Base-by-base conservation (phyloP, 1,139 yeast species). In the Blastobotrys aristatus region DNA sequence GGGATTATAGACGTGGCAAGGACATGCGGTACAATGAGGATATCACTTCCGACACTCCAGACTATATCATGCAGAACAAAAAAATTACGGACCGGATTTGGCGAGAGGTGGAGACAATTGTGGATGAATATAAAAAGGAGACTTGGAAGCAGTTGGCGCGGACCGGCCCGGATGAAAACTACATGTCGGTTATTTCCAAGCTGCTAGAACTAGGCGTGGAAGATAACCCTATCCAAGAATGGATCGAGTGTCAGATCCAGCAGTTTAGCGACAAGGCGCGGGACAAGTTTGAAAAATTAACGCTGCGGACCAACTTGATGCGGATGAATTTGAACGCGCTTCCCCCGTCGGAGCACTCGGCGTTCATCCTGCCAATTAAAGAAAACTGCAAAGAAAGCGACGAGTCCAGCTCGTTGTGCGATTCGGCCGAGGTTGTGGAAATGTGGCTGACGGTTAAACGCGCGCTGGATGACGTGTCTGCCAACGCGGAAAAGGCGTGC, bases 191-290 rank as follows among this genome's bases (percentile, higher is more conserved):
- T 18, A 77, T 85, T 26, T 75, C 77, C 37, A 79, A 77, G 55
- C 67, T 86, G 30, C 67, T 82, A 46, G 86, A 81, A 50, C 65
- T 82, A 18, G 83, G 79, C 11, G 74, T 74, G 2, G 74, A 70
- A 39, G 80, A 78, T 50, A 83, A 79, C 57, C 94, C 95, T 1
- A 80, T 83, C 16, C 65, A 71, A 43, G 80, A 75, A 41, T 84
- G 88, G 77, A 71, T 82, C 29, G 68, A 73, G 39, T 64, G 74
- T 16, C 81, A 76, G 52, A 68, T 72, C 46, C 64, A 67, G 18
- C 61, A 62, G 18, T 68, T 78, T 46, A 64, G 65, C 16, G 57
- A 61, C 2, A 65, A 67, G 40, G 62, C 79, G 31, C 65, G 65
- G 21, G 71, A 72, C 13, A 66, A 66, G 30, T 68, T 70, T 55